Base-by-base conservation (phyloP, 129 eudicot genomes). In the Helianthus annuus region DNA sequence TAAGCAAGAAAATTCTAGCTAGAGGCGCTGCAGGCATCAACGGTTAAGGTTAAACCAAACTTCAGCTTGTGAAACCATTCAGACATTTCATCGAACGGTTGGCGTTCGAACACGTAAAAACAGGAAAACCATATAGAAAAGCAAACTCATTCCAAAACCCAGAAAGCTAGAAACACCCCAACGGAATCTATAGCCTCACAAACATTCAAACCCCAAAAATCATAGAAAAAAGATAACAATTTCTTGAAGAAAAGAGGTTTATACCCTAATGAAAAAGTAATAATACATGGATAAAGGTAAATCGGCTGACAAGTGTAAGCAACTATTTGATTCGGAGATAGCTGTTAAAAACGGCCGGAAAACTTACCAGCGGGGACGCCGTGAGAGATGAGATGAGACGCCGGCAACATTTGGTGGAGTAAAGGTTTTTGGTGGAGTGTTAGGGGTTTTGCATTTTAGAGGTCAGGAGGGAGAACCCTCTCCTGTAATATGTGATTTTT, bases 1-100 rank as follows among this genome's bases (percentile, higher is more conserved):
- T 44, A 66, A 10, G 48, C 19, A 53, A 51, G 44, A 74, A 3
- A 64, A 22, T 0, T 51, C 64, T 51, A 10, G 56, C 55, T 64
- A 63, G 10, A 74, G 38, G 52, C 15, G 39, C 51, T 62, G 46
- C 56, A 63, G 17, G 36, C 45, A 53, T 74, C 60, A 73, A 13
- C 15, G 8, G 64, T 52, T 32, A 39, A 16, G 0, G 32, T 24
- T 75, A 45, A 55, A 10, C 65, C 19, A 6, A 75, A 75, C 9
- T 55, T 67, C 27, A 57, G 61, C 14, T 44, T 3, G 61, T 32
- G 60, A 57, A 63, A 15, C 48, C 68, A 72, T 64, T 48, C 70
- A 66, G 74, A 4, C 87, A 83, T 76, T 83, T 79, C 79, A 54
- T 79, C 84, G 66, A 83, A 76, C 84, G 76, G 55, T 10, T 59